Base-by-base conservation (phyloP, 306 rosid species). In the Myrica gale region DNA sequence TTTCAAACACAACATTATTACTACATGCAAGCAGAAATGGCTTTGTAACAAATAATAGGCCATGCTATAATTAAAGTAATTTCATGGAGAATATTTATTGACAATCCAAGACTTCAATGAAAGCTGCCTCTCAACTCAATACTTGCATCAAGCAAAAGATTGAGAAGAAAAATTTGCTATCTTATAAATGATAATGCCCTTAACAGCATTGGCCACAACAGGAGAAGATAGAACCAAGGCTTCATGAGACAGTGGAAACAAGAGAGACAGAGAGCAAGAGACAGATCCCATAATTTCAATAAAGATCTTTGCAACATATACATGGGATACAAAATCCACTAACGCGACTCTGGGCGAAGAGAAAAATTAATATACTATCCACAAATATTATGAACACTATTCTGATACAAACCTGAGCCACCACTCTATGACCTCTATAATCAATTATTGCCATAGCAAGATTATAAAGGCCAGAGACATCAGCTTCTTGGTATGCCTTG, bases 401-500 rank as follows among this genome's bases (percentile, higher is more conserved):
- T 39, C 75, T 61, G n/a, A 48, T 13, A 80, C 93, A 71, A 76
- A 96, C 99, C 97, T 96, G 99, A 73, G 99, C 99, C 63, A 96
- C 98, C 80, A 96, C 99, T 76, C 99, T 90, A 79, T 96, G 99
- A 56, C 99, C 99, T 83, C 96, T 88, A 83, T 89, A 92, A 89
- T 96, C 99, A 81, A 96, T 87, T 78, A 96, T 92, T 57, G 96
- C 92, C 98, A 96, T 96, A 53, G 99, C 98, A 73, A 92, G 99
- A 86, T 88, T 92, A 79, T 90, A 92, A 75, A 96, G 92, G 48
- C 99, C 98, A 71, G 91, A 81, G 43, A 96, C 98, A 90, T 96
- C 96, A 71, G 97, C 98, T 87, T 96, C 99, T 85, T 96, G 99
- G 87, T 96, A 96, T 56, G 98, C 98, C 87, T 88, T 92, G 52